These are phyloP conservation scores for Colletotrichum aenigma DNA, from an alignment of 2,329 filamentous ascomycete species.

Conservation along the genomic window DNA sequence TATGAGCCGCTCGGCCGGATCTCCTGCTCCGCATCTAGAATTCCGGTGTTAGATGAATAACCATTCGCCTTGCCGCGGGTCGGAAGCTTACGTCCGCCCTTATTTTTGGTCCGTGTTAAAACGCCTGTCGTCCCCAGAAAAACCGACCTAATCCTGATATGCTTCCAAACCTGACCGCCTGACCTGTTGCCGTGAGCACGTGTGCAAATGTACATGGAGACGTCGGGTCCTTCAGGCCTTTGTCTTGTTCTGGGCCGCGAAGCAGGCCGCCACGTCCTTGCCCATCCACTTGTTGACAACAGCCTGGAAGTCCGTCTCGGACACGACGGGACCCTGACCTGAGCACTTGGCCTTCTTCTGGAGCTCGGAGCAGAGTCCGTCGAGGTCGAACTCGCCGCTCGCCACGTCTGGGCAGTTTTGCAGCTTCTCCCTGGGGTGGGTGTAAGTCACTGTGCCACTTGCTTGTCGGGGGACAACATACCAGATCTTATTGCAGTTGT, in stretches of 20 bases:
- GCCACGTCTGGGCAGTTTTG: constrained; percentile 87
- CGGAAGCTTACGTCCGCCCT: constrained; percentile 7
- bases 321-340: constrained; percentile 86
- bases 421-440: constrained; percentile 76
- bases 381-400: constrained; percentile 90
- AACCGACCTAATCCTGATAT: constrained; percentile 5
- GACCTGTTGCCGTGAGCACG: background rate
- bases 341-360: constrained; percentile 97
- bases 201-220: constrained; percentile 13
- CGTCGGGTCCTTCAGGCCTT: constrained; percentile 3
- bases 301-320: constrained; percentile 85
- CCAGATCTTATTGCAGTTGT: constrained; percentile 94
- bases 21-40: background rate
- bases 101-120: constrained; percentile 18
- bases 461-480: constrained; percentile 51
- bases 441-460: constrained; percentile 43
- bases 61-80: constrained; percentile 17
- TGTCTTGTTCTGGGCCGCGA: constrained; percentile 35
- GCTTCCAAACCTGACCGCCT: constrained; percentile 5
- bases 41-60: constrained; percentile 5
- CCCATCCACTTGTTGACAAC: constrained; percentile 72
- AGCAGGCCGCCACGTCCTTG: constrained; percentile 37
- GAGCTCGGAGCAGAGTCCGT: constrained; percentile 89
- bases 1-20: background rate
- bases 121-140: constrained; percentile 11